Evolutionary conservation across 192 early-diverging fungal species (phyloP), one percentile per base, ranked within the genome.

Genomic region (Mortierella hygrophila): DNA sequence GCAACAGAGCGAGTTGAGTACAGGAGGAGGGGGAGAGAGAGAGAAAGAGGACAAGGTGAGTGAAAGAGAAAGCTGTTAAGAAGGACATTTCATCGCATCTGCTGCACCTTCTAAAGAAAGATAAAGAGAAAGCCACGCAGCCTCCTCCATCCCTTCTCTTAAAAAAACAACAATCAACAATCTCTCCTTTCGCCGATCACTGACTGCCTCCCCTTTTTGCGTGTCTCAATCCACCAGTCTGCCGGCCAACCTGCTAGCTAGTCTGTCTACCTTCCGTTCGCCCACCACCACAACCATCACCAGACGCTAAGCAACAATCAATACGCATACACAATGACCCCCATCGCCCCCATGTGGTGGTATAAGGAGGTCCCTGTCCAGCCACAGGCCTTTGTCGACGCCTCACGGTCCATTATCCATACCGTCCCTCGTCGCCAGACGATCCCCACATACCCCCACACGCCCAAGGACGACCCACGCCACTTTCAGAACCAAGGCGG

Each of bases 341-440:
- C 78, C 65, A n/a, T 77, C 13, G 52, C 78, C 20, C 83, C 83
- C 49, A 78, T 86, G 84, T 86, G 84, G 84, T 86, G 84, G 84
- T 79, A 81, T 72, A 86, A 86, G 42, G 84, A 86, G 71, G 84
- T 86, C 20, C 84, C 84, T 49, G 84, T 81, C 32, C 79, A 86
- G 49, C 46, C 75, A 1, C 79, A 86, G 57, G 70, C 84, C 13
- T 86, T 86, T 86, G 84, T 77, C 26, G 79, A 86, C 57, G 65
- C 71, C 35, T 75, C 69, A 9, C 75, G 78, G 35, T 44, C 79
- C 20, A 44, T 78, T 38, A 77, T 11, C 70, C 84, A 86, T 23
- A 57, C 29, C 3, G 79, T 86, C 0, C 84, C 84, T 26, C 63
- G 37, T 37, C 79, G 79, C 16, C 29, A 72, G 26, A 49, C 77